These are phyloP conservation scores for Stereum hirsutum DNA, from an alignment of 1,284 basidiomycete genomes.

Conservation along the genomic window DNA sequence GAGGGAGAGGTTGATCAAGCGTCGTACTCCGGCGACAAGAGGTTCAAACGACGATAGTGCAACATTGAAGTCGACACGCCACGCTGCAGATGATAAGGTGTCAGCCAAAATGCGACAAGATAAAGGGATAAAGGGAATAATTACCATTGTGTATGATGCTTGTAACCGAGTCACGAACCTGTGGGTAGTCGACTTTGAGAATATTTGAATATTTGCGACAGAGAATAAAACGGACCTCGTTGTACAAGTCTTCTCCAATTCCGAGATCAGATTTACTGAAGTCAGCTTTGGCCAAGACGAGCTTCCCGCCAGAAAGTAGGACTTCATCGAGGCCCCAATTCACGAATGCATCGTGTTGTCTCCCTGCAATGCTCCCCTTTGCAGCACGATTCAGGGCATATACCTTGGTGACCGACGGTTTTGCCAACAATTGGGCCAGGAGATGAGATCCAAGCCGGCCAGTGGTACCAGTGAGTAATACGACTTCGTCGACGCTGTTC, in stretches of 20 bases:
- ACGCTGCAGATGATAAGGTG: conserved; percentile 15
- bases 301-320: conserved; percentile 19
- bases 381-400: conserved; percentile 16
- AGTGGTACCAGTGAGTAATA: conserved; percentile 9
- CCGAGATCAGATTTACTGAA: conserved; percentile 20
- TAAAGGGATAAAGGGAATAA: conserved; percentile 10
- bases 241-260: conserved; percentile 10
- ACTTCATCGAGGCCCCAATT: conserved; percentile 19
- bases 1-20: conserved; percentile 2
- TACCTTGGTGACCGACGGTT: conserved; percentile 11
- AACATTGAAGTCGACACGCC: conserved; percentile 10
- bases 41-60: conserved; percentile 14
- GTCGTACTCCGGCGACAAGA: conserved; percentile 8
- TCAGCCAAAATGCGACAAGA: conserved; percentile 15
- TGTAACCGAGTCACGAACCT: not conserved
- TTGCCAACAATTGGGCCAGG: conserved; percentile 6
- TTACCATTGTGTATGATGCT: conserved; percentile 21
- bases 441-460: conserved; percentile 9
- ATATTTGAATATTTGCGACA: not conserved
- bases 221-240: conserved; percentile 9
- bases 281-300: conserved; percentile 26
- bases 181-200: not conserved
- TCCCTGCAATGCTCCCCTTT: conserved; percentile 7
- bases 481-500: not conserved
- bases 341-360: conserved; percentile 21